phyloP scores from a whole-genome alignment of 768 basidiomycete genomes.

The Phylloporus rhodoxanthus region DNA sequence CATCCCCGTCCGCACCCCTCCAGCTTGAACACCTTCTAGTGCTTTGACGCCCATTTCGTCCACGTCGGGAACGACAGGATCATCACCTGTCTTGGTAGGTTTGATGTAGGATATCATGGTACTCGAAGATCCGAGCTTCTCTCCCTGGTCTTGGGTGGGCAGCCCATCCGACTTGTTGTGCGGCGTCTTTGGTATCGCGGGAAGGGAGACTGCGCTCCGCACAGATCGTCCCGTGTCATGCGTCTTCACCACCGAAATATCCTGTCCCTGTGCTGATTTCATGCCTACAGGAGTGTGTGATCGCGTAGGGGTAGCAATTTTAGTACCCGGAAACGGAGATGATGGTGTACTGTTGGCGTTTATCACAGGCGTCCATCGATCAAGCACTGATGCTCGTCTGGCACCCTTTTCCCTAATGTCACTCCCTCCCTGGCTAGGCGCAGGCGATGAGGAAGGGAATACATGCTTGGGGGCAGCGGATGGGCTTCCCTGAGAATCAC shows the following conservation, averaged over 20 bases:
- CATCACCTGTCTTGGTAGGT: slow-evolving; percentile 43
- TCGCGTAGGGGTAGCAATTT: slow-evolving; percentile 37
- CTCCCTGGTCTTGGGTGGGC: slow-evolving; percentile 23
- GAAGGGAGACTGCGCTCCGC: slow-evolving; percentile 41
- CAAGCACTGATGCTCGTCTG: slow-evolving; percentile 50
- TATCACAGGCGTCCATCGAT: slow-evolving; percentile 57
- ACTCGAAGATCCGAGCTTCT: slow-evolving; percentile 64
- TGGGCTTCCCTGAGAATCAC: slow-evolving; percentile 30
- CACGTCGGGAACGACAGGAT: slow-evolving; percentile 28
- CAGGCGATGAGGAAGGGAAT: slow-evolving; percentile 26
- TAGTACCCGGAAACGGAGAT: slow-evolving; percentile 32
- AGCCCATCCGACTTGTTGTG: slow-evolving; percentile 19
- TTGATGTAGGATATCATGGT: slow-evolving; percentile 66
- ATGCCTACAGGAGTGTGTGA: slow-evolving; percentile 32
- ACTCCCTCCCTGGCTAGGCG: slow-evolving; percentile 30
- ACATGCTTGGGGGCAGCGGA: slow-evolving; percentile 19
- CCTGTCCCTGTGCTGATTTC: slow-evolving; percentile 19
- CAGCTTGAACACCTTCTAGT: slow-evolving; percentile 37
- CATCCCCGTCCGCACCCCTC: slow-evolving; percentile 5
- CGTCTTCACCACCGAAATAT: slow-evolving; percentile 19
- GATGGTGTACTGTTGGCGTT: slow-evolving; percentile 34
- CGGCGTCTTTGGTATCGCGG: slow-evolving; percentile 29
- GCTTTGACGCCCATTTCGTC: slow-evolving; percentile 40
- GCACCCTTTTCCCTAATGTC: slow-evolving; percentile 36
- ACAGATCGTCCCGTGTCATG: slow-evolving; percentile 32